Evolutionary conservation across 1,284 basidiomycete genomes (phyloP), one percentile per base, ranked within the genome.

Genomic region (Ceratorhiza oryzae-sativae): DNA sequence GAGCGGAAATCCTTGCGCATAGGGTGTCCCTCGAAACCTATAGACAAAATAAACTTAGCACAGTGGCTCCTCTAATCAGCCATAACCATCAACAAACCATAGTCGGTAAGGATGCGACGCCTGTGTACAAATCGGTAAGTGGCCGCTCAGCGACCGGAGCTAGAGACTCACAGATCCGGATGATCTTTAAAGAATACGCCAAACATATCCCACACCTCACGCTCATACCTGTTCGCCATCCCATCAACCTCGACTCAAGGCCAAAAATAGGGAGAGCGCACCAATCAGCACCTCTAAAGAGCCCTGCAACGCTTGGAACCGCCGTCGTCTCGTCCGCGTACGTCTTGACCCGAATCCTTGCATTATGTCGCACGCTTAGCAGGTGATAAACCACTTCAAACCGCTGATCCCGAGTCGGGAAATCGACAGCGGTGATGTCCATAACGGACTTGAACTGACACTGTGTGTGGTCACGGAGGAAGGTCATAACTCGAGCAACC

Each of bases 301-400:
- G 76, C 25, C 87, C 86, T 3, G 88, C 85, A 20, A 87, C 88
- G 77, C 92, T 97, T 0, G 97, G 97, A 9, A 99, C 93, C 49
- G 94, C 88, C 77, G 96, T 93, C n/a, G 93, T 90, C 82, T 99
- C 97, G 76, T 93, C 92, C 73, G 95, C 95, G 80, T 97, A 98
- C 0, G 97, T 98, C 87, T 99, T 99, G 77, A 99, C 95, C 71
- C 97, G 86, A 79, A 99, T 94, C 75, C 97, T 86, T 36, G 90
- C 89, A 59, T 85, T 87, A 75, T 88, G 82, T 79, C 86, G 86
- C 77, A 95, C 82, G 77, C 93, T 95, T 76, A 99, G 84, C 75
- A 99, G 83, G 83, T 99, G 93, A 83, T 99, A 99, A 41, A 97
- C 95, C 70, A 99, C 90, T 84, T 99, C 97, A 81, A 99, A 99